Percentiles rank a stretch among this genome's conserved stretches.
Evolutionary conservation across 2,329 filamentous ascomycete genomes (phyloP).

Genomic region (Penicillium sp.): DNA sequence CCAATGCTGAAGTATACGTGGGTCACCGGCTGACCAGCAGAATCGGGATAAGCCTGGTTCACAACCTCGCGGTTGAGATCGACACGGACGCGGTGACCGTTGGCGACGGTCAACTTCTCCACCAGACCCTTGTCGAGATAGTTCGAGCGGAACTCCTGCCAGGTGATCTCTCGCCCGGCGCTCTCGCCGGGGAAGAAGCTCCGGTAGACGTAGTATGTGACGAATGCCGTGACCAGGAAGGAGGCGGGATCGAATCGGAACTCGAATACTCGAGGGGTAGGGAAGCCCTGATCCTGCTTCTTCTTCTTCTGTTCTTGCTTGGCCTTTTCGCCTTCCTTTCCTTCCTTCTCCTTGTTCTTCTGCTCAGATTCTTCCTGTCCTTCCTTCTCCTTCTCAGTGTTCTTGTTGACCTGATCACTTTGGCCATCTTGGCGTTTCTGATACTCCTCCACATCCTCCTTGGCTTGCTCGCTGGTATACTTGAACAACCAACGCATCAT

Average conservation of each 20-base stretch:
- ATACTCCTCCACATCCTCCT: constrained; percentile 36
- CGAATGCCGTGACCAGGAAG: constrained; percentile 59
- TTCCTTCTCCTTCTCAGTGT: constrained; percentile 40
- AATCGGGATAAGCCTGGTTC: constrained; percentile 73
- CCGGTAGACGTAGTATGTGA: constrained; percentile 65
- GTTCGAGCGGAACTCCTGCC: constrained; percentile 91
- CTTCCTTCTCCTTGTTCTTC: constrained; percentile 26
- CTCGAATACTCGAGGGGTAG: constrained; percentile 43
- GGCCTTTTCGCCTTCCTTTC: constrained; percentile 30
- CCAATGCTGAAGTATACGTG: constrained; percentile 95
- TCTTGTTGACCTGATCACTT: constrained; percentile 15
- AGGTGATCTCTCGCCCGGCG: constrained; percentile 80
- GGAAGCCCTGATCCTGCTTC: constrained; percentile 29
- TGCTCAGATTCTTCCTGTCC: constrained; percentile 24
- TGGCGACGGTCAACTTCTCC: constrained; percentile 83
- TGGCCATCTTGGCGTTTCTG: constrained; percentile 33
- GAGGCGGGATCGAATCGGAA: constrained; percentile 58
- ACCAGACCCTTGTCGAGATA: constrained; percentile 96
- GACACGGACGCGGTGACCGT: constrained; percentile 76
- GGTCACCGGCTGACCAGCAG: constrained; percentile 69
- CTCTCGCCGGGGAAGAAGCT: constrained; percentile 67
- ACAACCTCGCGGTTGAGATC: constrained; percentile 76
- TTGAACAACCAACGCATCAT: constrained; percentile 59
- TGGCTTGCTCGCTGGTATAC: constrained; percentile 54
- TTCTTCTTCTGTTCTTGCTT: constrained; percentile 27